These are phyloP conservation scores for Colletotrichum sp. DNA, from an alignment of 2,329 filamentous ascomycete genomes.

Conservation along the genomic window DNA sequence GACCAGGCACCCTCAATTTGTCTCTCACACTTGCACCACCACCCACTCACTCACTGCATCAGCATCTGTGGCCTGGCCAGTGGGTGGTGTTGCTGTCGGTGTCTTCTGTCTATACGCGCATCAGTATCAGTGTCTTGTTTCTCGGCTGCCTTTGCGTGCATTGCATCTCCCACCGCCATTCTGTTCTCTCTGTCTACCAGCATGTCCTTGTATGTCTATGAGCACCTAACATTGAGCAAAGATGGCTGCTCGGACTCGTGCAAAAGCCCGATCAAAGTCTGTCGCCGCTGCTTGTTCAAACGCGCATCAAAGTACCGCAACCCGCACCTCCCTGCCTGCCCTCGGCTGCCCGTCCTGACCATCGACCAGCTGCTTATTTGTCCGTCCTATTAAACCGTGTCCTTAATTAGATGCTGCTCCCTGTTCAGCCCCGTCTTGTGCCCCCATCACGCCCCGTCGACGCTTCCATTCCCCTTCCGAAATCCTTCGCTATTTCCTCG, in stretches of 20 bases:
- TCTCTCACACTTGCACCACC: background rate
- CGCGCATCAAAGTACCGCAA: background rate
- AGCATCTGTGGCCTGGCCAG: too few species aligned
- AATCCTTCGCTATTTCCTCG: background rate
- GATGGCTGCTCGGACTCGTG: background rate
- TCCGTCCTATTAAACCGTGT: slow-evolving; percentile 14
- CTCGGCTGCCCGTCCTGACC: background rate
- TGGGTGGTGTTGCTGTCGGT: too few species aligned
- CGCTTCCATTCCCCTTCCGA: background rate
- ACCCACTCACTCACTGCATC: background rate
- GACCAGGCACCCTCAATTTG: background rate
- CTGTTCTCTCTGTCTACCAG: background rate
- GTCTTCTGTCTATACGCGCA: background rate
- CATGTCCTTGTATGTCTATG: background rate
- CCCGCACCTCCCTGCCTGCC: background rate
- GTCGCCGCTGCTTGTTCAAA: background rate
- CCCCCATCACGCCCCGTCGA: background rate
- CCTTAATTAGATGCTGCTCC: background rate
- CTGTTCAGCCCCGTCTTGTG: background rate
- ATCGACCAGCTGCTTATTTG: slow-evolving; percentile 9
- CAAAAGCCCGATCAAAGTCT: background rate
- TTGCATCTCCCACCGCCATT: slow-evolving; percentile 9
- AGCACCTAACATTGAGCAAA: background rate
- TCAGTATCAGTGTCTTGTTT: slow-evolving; percentile 1
- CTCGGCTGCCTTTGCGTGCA: slow-evolving; percentile 5